These are phyloP conservation scores for Rhizophora apiculata DNA, from an alignment of 345 rosid genomes.

Conservation along the genomic window DNA sequence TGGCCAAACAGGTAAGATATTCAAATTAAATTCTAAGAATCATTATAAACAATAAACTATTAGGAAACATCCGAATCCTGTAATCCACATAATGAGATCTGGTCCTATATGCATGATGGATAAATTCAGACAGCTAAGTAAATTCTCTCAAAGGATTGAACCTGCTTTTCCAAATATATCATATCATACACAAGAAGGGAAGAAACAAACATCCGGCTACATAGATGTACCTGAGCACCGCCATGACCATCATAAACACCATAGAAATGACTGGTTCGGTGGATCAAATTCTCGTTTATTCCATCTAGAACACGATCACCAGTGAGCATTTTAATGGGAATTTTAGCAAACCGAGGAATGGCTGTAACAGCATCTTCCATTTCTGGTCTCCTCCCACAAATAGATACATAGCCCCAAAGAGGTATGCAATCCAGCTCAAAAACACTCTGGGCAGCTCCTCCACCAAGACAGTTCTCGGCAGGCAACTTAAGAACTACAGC, in stretches of 20 bases:
- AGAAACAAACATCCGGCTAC: neutral
- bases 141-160: neutral
- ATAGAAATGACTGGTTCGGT: conserved; percentile 26
- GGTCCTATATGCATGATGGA: neutral
- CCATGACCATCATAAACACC: conserved; percentile 37
- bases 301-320: conserved; percentile 17
- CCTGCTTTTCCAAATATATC: neutral
- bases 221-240: conserved; percentile 25
- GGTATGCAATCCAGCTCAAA: conserved; percentile 24
- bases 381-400: conserved; percentile 28
- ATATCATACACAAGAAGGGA: neutral
- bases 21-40: neutral
- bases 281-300: conserved; percentile 18
- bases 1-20: neutral
- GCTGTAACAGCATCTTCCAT: conserved; percentile 31
- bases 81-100: neutral
- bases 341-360: conserved; percentile 22
- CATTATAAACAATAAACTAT: neutral
- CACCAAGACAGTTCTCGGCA: conserved; percentile 38
- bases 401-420: conserved; percentile 27
- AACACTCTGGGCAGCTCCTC: conserved; percentile 19
- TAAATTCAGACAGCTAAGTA: neutral
- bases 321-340: conserved; percentile 27
- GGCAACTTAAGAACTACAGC: conserved; percentile 65
- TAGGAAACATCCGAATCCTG: neutral